phyloP scores from a whole-genome alignment of 257 asterid genomes.

The Mentha longifolia region DNA sequence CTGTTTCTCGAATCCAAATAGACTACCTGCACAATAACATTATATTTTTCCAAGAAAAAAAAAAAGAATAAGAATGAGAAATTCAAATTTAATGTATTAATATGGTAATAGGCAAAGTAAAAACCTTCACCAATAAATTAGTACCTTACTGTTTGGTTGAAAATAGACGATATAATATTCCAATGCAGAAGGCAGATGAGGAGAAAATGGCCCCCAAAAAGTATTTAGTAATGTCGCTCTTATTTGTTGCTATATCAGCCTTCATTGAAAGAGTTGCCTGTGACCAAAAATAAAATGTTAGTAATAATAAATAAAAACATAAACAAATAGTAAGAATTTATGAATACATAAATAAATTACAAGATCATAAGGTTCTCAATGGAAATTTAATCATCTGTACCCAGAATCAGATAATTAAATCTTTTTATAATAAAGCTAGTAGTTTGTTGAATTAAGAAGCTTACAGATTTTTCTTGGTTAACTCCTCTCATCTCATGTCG shows the following conservation, averaged over 20 bases:
- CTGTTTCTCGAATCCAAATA: not conserved
- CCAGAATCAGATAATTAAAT: not conserved
- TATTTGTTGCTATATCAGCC: constrained; percentile 7
- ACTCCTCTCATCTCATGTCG: no score
- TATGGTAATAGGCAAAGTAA: not conserved
- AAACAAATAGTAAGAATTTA: not conserved
- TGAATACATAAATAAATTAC: not conserved
- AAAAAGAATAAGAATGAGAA: not conserved
- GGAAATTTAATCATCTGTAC: no score
- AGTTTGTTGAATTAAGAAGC: not conserved
- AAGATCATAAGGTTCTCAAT: not conserved
- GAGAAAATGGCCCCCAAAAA: constrained; percentile 12
- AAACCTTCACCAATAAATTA: not conserved
- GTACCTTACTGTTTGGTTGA: not conserved
- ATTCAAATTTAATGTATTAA: not conserved
- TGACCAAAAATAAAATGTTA: not conserved
- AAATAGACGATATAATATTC: constrained; percentile 8
- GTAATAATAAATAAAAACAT: not conserved
- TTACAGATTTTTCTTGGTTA: no score
- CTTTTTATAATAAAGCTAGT: not conserved
- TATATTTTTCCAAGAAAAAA: not conserved
- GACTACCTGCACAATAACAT: not conserved
- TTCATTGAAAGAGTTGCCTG: constrained; percentile 8
- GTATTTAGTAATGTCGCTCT: constrained; percentile 9
- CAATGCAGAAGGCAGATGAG: constrained; percentile 8